phyloP scores from a whole-genome alignment of 176 grass and related monocot genomes.

The Carex myosuroides region DNA sequence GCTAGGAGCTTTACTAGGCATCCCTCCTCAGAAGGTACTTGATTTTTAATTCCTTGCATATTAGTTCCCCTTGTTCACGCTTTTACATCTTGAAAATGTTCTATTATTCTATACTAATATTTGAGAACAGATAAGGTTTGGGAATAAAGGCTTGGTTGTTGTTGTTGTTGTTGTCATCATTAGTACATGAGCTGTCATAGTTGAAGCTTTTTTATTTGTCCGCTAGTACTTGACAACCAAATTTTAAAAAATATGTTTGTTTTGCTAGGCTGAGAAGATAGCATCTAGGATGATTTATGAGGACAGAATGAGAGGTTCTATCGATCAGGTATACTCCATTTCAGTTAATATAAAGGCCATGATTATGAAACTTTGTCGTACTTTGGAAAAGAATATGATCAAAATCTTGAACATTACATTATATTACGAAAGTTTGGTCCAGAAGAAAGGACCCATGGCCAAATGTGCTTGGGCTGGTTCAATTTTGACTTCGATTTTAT shows the following conservation, averaged over 20 bases:
- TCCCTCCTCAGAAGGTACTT: conserved; percentile 82
- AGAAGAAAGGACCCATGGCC: background rate
- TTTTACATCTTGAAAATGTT: background rate
- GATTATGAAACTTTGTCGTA: background rate
- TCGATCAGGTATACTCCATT: conserved; percentile 62
- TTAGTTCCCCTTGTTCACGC: background rate
- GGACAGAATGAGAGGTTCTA: conserved; percentile 94
- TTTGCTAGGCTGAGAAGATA: conserved; percentile 88
- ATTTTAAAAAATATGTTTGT: background rate
- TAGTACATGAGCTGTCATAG: background rate
- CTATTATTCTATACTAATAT: background rate
- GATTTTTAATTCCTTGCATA: background rate
- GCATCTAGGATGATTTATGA: conserved; percentile 94
- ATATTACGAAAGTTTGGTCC: background rate
- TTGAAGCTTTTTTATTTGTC: conserved; percentile 1
- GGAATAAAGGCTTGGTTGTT: too few species aligned
- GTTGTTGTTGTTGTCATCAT: too few species aligned
- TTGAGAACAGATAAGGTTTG: background rate
- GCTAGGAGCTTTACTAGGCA: conserved; percentile 88
- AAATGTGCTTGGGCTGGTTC: background rate
- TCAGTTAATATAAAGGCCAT: background rate
- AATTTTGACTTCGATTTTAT: background rate
- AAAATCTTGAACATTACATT: background rate
- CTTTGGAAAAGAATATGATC: background rate
- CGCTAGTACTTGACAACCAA: background rate